Evolutionary conservation across 1,284 basidiomycete genomes (phyloP).

Genomic region (Puccinia coronata): DNA sequence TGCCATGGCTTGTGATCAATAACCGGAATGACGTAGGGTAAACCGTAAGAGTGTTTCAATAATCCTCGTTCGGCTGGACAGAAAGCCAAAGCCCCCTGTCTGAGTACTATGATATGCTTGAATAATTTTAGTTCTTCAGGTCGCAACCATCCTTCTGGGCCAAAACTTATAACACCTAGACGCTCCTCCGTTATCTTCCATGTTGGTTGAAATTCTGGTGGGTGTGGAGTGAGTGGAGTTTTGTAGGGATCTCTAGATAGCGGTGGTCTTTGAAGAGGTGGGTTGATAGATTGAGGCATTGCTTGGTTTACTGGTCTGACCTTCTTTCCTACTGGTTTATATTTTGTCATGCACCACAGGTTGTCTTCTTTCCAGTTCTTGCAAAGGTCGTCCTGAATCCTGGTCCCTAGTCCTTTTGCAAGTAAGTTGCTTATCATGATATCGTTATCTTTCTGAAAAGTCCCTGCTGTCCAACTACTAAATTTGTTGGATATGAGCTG

Average conservation of each 20-base stretch:
- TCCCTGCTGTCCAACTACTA: not conserved
- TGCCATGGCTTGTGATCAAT: not conserved
- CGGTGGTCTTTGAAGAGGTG: constrained; percentile 1
- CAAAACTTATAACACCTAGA: not conserved
- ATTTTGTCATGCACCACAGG: constrained; percentile 11
- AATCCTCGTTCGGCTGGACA: not conserved
- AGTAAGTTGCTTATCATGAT: not conserved
- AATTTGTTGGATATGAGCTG: not conserved
- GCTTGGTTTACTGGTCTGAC: not conserved
- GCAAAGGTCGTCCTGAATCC: not conserved
- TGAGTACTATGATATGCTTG: not conserved
- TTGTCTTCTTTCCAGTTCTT: not conserved
- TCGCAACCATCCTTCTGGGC: constrained; percentile 13
- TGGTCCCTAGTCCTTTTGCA: not conserved
- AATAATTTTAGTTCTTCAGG: constrained; percentile 7
- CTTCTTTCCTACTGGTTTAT: constrained; percentile 7
- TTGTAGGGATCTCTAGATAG: constrained; percentile 8
- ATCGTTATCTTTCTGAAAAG: not conserved
- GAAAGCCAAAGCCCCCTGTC: not conserved
- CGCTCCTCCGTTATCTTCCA: constrained; percentile 4
- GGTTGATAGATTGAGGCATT: constrained; percentile 20
- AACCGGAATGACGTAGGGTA: not conserved
- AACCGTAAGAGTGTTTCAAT: not conserved
- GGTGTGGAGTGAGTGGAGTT: not conserved
- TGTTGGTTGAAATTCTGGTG: constrained; percentile 7